phyloP scores from a whole-genome alignment of 106 monocot genomes.

The Triglochin maritima region DNA sequence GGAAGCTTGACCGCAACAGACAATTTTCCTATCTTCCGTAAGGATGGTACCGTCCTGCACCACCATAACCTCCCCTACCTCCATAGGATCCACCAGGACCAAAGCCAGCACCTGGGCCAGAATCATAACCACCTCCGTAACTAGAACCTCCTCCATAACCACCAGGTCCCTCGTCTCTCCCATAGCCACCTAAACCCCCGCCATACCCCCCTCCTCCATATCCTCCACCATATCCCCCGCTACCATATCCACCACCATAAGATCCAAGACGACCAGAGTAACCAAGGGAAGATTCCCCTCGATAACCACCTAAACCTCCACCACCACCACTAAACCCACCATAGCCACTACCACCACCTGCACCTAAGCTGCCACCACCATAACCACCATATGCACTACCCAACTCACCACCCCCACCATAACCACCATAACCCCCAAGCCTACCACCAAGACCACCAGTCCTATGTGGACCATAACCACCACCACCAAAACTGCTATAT shows the following conservation, averaged over 20 bases:
- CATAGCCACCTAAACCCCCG: conserved; percentile 33
- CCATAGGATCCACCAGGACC: conserved; percentile 54
- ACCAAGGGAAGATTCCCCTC: conserved; percentile 49
- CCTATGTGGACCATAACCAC: conserved; percentile 59
- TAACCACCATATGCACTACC: conserved; percentile 40
- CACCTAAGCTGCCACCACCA: conserved; percentile 33
- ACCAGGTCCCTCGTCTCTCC: conserved; percentile 40
- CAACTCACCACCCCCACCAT: conserved; percentile 44
- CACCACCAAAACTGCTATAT: conserved; percentile 40
- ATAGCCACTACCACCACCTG: conserved; percentile 30
- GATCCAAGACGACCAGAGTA: conserved; percentile 53
- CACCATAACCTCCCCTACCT: conserved; percentile 54
- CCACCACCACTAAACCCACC: conserved; percentile 37
- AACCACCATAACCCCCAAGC: conserved; percentile 36
- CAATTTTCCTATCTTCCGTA: conserved; percentile 44
- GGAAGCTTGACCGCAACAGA: too few relatives aligned
- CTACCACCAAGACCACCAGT: conserved; percentile 40
- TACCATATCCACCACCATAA: conserved; percentile 33
- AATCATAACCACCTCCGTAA: conserved; percentile 67
- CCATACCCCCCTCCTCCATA: conserved; percentile 29
- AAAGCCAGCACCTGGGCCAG: conserved; percentile 48
- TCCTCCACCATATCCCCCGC: conserved; percentile 29
- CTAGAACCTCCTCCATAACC: conserved; percentile 49
- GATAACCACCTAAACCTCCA: conserved; percentile 45
- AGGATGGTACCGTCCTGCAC: conserved; percentile 62